Evolutionary conservation across 2,329 filamentous ascomycete species (phyloP).

Genomic region (Aspergillus sp.): DNA sequence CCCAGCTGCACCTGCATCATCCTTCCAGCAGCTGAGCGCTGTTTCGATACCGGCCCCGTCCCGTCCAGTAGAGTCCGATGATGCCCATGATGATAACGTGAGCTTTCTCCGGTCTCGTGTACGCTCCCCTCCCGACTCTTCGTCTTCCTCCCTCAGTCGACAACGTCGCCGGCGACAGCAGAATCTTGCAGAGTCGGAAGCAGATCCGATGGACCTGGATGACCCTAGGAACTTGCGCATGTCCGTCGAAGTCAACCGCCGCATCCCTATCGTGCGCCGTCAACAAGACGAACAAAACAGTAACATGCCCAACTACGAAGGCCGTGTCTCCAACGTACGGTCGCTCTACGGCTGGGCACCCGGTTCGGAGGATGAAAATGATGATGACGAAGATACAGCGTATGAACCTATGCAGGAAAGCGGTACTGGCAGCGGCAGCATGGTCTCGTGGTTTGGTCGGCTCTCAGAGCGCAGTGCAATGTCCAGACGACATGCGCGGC

Average conservation of each 20-base stretch:
- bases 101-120: conserved; percentile 45
- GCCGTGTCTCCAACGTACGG: conserved; percentile 50
- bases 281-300: conserved; percentile 37
- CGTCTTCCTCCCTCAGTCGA: conserved; percentile 24
- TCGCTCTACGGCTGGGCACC: conserved; percentile 60
- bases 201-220: conserved; percentile 34
- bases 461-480: conserved; percentile 19
- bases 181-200: conserved; percentile 19
- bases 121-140: conserved; percentile 21
- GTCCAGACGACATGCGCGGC: conserved; percentile 19
- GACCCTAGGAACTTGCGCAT: conserved; percentile 22
- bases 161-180: conserved; percentile 27
- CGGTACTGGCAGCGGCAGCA: conserved; percentile 10
- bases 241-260: conserved; percentile 39
- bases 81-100: conserved; percentile 46
- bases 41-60: conserved; percentile 48
- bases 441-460: conserved; percentile 22
- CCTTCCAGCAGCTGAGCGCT: conserved; percentile 44
- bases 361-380: conserved; percentile 34
- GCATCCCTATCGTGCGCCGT: conserved; percentile 32
- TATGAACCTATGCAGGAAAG: conserved; percentile 24
- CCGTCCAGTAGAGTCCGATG: conserved; percentile 46
- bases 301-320: conserved; percentile 49
- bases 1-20: conserved; percentile 27
- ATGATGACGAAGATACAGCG: conserved; percentile 20